Percentiles rank a stretch among this genome's conserved stretches.
Conservation (phyloP, 1,139 yeast species). For the Hyphopichia fennica region DNA sequence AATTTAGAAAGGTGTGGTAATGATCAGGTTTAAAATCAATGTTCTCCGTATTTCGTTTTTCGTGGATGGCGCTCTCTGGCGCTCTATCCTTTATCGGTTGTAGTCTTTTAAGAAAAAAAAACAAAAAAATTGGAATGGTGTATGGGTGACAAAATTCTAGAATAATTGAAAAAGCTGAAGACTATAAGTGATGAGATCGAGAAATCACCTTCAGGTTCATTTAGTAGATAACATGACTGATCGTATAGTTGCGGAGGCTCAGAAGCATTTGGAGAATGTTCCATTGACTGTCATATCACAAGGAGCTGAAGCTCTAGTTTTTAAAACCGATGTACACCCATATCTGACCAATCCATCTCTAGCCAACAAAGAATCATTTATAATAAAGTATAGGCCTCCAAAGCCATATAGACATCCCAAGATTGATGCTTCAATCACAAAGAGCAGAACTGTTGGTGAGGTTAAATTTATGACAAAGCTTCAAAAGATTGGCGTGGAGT, state of each 20-base stretch:
- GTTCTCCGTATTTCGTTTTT: background rate
- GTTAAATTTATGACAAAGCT: constrained; percentile 73
- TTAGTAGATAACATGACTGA: constrained; percentile 47
- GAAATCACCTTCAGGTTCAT: background rate
- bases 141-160: background rate
- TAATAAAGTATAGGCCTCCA: constrained; percentile 84
- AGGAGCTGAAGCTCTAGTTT: constrained; percentile 95
- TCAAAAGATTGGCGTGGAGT: constrained; percentile 52
- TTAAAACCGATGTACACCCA: constrained; percentile 66
- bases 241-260: constrained; percentile 39
- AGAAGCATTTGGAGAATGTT: constrained; percentile 43
- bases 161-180: background rate
- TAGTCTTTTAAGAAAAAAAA: too few relatives aligned
- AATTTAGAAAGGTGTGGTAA: background rate
- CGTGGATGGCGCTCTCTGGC: background rate
- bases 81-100: background rate
- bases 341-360: constrained; percentile 43
- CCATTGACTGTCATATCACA: constrained; percentile 67
- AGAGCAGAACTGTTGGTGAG: constrained; percentile 80
- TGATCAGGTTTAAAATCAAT: too few relatives aligned
- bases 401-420: constrained; percentile 87
- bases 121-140: background rate
- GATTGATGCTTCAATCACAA: constrained; percentile 74
- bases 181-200: background rate
- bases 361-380: constrained; percentile 36